These are phyloP conservation scores for Claviceps spartinae DNA, from an alignment of 2,329 filamentous ascomycete genomes.

Conservation along the genomic window DNA sequence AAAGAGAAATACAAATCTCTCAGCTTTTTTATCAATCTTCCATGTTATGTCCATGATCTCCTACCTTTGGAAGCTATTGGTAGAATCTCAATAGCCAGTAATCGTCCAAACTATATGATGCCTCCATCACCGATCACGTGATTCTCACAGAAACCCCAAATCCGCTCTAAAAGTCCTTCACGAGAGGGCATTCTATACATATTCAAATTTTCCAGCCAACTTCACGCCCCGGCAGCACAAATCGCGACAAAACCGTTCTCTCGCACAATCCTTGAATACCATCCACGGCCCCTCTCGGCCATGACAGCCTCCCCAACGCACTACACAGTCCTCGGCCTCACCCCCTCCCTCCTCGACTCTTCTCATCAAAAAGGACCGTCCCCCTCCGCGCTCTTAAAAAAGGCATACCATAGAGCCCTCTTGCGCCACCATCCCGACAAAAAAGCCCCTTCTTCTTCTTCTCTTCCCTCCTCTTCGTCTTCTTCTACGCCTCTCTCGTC, in stretches of 20 bases:
- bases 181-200: neutral
- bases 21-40: neutral
- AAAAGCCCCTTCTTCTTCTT: conserved; percentile 7
- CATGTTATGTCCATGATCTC: neutral
- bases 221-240: too few relatives aligned
- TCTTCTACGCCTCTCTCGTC: conserved; percentile 1
- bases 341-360: conserved; percentile 31
- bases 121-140: neutral
- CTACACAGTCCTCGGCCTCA: conserved; percentile 48
- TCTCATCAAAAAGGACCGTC: conserved; percentile 15
- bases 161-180: neutral
- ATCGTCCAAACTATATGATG: neutral
- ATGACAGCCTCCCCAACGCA: conserved; percentile 26
- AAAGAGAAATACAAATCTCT: neutral
- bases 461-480: conserved; percentile 2
- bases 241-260: too few relatives aligned
- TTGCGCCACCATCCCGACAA: conserved; percentile 56
- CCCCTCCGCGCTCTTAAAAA: conserved; percentile 38
- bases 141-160: neutral
- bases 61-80: too few relatives aligned
- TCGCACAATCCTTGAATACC: neutral
- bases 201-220: neutral
- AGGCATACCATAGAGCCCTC: conserved; percentile 50
- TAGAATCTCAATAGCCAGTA: too few relatives aligned
- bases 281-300: neutral